A percentile compares a stretch with the other conserved stretches of the same genome.
Evolutionary conservation across 176 grass and related monocot species (phyloP).

Genomic region (Oryza coarctata): DNA sequence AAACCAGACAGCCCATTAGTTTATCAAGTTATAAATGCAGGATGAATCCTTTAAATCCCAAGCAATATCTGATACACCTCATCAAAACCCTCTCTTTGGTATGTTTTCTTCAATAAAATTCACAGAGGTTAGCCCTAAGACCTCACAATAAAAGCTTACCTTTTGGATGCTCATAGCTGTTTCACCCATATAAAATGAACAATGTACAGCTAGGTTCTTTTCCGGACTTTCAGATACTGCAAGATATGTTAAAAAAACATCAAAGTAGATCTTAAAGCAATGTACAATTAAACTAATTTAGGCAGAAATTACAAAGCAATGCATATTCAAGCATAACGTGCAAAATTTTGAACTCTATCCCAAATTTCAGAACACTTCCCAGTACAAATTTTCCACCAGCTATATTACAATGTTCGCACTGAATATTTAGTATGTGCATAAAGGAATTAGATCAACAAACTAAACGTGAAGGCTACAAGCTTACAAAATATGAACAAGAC

Average conservation of each 20-base stretch:
- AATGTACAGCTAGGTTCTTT: constrained; percentile 78
- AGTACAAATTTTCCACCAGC: neutral
- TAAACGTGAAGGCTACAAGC: neutral
- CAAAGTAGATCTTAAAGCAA: neutral
- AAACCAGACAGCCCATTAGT: too few species aligned
- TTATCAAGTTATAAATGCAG: neutral
- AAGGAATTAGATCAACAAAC: neutral
- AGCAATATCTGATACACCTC: neutral
- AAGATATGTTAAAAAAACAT: constrained; percentile 29
- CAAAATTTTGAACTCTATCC: neutral
- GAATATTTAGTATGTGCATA: constrained; percentile 16
- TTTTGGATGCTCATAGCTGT: constrained; percentile 92
- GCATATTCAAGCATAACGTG: neutral
- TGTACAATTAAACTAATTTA: constrained; percentile 16
- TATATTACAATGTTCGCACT: neutral
- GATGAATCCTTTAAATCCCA: neutral
- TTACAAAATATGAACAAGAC: neutral
- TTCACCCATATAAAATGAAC: constrained; percentile 99
- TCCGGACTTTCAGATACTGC: constrained; percentile 88
- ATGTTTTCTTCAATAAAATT: neutral
- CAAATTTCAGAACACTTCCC: neutral
- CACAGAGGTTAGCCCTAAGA: constrained; percentile 10
- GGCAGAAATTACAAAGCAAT: neutral
- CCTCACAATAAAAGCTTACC: constrained; percentile 43
- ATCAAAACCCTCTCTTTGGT: constrained; percentile 1